Evolutionary conservation across 2,329 filamentous ascomycete species (phyloP), one percentile per base, ranked within the genome.

Genomic region (Paraconiothyrium brasiliense): DNA sequence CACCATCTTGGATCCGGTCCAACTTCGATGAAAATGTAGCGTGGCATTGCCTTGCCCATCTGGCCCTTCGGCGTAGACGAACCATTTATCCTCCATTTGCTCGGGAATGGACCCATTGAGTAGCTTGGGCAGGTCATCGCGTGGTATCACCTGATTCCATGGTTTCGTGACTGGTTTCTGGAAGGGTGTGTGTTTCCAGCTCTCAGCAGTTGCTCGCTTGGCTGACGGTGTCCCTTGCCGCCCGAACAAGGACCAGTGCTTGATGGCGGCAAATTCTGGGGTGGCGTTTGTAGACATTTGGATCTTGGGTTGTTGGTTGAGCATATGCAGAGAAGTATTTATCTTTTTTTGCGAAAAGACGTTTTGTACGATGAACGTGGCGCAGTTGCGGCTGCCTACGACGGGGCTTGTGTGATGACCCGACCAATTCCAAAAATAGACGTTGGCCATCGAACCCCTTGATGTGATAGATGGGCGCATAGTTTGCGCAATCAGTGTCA

Each of bases 1-100:
- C 41, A 44, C 20, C n/a, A 22, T 44, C 6, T 10, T 10, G 9
- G 4, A 9, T 39, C 34, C 32, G 16, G 43, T 56, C 54, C 37
- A 46, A 16, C 37, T 46, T 10, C 54, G 30, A 14, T 13, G 10
- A 44, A 44, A 44, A 22, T 54, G 48, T 8, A 59, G 22, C 10
- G n/a, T 7, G 3, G 39, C 57, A 11, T 59, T 51, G 2, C 57
- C 57, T 3, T 44, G 9, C n/a, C 11, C n/a, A 35, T 59, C 57
- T 27, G 57, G 57, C 1, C 57, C 57, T 20, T 59, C 57, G 34
- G 57, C 35, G 13, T 54, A 59, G 5, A 59, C 49, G 32, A 59
- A 46, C 57, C 57, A 59, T 20, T 59, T 59, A 22, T 59, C 57
- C 16, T 59, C 57, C 54, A 56, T 56, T 14, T 44, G 3, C 4